These are phyloP conservation scores for Chlorella sp. DNA, from an alignment of 139 green algal species.

Conservation along the genomic window DNA sequence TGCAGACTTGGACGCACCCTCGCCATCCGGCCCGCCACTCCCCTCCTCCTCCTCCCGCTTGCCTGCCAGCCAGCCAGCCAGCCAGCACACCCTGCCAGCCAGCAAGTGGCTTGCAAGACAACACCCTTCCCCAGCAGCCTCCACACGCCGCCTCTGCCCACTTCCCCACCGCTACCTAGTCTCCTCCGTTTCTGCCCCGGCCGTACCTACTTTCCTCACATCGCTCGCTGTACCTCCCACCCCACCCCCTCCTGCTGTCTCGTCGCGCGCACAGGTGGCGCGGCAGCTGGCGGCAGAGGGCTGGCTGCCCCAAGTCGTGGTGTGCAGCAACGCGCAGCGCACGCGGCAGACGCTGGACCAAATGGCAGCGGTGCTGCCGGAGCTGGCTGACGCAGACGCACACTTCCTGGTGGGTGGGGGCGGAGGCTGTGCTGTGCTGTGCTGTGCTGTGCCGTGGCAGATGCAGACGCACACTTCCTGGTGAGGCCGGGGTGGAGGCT, in stretches of 20 bases:
- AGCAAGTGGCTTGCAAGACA: no score
- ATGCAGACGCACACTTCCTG: conserved; percentile 52
- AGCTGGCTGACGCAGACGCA: conserved; percentile 60
- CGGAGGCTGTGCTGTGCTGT: not conserved
- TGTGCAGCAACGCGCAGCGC: conserved; percentile 70
- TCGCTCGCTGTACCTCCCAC: not conserved
- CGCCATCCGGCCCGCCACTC: not conserved
- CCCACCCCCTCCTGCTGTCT: no score
- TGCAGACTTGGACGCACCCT: no score
- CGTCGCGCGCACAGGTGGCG: conserved; percentile 46
- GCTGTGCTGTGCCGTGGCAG: conserved; percentile 29
- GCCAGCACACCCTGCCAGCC: not conserved
- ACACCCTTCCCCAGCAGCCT: no score
- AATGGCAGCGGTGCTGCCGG: conserved; percentile 67
- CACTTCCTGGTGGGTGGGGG: conserved; percentile 14
- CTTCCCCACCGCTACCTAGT: not conserved
- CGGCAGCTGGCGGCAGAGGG: conserved; percentile 55
- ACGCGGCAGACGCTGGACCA: conserved; percentile 84
- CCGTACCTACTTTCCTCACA: not conserved
- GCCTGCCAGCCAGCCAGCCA: not conserved
- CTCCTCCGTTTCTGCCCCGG: not conserved
- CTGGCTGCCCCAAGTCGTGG: conserved; percentile 79
- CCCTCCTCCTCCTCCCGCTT: no score
- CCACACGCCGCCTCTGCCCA: not conserved
- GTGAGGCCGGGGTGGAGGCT: not conserved